Evolutionary conservation across 768 basidiomycete genomes (phyloP).

Genomic region (Boletus patriciae): DNA sequence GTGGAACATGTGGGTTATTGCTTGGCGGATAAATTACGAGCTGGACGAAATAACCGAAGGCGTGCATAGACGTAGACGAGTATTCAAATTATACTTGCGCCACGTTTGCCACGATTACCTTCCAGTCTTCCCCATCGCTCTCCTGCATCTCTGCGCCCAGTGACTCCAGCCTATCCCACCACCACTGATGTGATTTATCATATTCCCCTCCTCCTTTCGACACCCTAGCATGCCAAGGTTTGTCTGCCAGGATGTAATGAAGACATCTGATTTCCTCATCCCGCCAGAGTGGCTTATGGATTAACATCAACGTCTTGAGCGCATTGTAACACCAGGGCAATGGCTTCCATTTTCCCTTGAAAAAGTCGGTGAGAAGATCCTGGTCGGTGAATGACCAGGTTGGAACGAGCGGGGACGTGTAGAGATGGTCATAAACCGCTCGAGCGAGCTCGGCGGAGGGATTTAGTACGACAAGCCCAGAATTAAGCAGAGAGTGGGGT

Average conservation of each 20-base stretch:
- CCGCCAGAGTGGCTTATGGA: conserved; percentile 77
- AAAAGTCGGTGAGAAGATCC: conserved; percentile 81
- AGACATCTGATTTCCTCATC: conserved; percentile 84
- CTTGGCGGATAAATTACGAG: not conserved
- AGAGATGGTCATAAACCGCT: conserved; percentile 45
- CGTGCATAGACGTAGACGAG: not conserved
- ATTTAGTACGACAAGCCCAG: conserved; percentile 81
- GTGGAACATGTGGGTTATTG: not conserved
- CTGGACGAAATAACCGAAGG: not conserved
- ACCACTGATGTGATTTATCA: conserved; percentile 64
- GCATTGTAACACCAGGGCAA: conserved; percentile 91
- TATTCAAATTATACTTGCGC: conserved; percentile 21
- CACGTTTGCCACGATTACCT: conserved; percentile 52
- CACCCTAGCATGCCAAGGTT: conserved; percentile 73
- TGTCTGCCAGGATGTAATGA: conserved; percentile 84
- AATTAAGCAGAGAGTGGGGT: conserved; percentile 83
- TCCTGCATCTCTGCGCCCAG: conserved; percentile 43
- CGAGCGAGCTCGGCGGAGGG: conserved; percentile 63
- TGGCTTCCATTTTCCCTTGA: conserved; percentile 75
- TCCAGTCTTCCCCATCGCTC: conserved; percentile 48
- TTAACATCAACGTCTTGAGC: conserved; percentile 75
- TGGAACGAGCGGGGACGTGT: conserved; percentile 50
- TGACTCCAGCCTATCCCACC: conserved; percentile 68
- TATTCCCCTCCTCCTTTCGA: conserved; percentile 47
- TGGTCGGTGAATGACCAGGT: conserved; percentile 86